Base-by-base conservation (phyloP, 2,329 filamentous ascomycete species). In the Periconia macrospinosa region DNA sequence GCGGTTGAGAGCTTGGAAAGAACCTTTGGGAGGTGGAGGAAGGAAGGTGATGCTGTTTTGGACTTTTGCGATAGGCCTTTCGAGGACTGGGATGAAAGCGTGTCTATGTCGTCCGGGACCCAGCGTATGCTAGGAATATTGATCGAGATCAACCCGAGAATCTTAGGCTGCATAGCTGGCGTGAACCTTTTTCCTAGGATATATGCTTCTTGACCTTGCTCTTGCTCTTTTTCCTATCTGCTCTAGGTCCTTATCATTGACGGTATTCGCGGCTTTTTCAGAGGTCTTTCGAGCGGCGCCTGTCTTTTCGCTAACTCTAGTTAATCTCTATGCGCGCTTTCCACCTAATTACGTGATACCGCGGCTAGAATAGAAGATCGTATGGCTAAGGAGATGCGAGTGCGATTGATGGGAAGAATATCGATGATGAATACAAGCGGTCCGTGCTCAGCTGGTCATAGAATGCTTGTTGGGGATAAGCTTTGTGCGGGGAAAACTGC, bases 41-140 rank as follows among this genome's bases (percentile, higher is more conserved):
- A 45, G 10, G 20, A 13, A 14, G 20, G n/a, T 45, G 3, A 47
- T 40, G 19, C 8, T 40, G 19, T 20, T 18, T 52, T 45, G 5
- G 45, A 30, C 18, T 41, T 48, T 6, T 35, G 27, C 8, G 30
- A 27, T 5, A 8, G 23, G 23, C 8, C 23, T 27, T 27, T 27
- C 8, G 23, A 5, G 5, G 23, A 27, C 23, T 27, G 40, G 33
- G 19, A 10, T 8, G 52, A 47, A 1, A 35, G 9, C 9, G 13
- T 18, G 18, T 52, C 56, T 18, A 70, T 62, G 47, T 71, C 68
- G 53, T 59, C 53, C 1, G 68, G 67, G 1, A 64, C 48, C 68
- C 68, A 71, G 50, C 60, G 60, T 23, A 67, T 60, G 45, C 53
- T 45, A 17, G 67, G 68, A 7, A 70, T 30, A 3, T 50, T 6